A percentile compares a stretch with the other conserved stretches of the same genome.
These are phyloP conservation scores for Sclerotinia borealis DNA, from an alignment of 2,329 filamentous ascomycete species.

Conservation along the genomic window DNA sequence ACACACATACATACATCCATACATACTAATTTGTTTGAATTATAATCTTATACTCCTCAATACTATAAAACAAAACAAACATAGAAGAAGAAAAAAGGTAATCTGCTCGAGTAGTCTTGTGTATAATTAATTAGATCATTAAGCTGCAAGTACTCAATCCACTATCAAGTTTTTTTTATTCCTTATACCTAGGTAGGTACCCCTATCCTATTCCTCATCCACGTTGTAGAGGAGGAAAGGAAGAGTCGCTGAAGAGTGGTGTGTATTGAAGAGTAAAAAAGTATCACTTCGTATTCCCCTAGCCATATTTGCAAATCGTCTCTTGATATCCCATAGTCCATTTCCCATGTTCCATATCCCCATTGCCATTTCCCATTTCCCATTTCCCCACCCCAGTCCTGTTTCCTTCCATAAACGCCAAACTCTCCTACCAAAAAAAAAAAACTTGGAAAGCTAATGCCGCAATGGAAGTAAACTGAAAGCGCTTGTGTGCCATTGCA, in stretches of 20 bases:
- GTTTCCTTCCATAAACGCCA: neutral
- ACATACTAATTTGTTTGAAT: no score
- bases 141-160: neutral
- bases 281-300: neutral
- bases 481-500: neutral
- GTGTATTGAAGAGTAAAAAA: neutral
- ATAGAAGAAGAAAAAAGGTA: no score
- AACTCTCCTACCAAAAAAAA: neutral
- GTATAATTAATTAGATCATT: neutral
- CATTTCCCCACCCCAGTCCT: neutral
- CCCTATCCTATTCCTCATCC: neutral
- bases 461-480: neutral
- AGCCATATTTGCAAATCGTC: conserved; percentile 1
- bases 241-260: neutral
- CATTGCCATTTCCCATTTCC: neutral
- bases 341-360: neutral
- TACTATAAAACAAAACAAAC: no score
- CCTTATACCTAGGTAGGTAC: no score
- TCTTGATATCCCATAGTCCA: no score
- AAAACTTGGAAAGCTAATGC: neutral
- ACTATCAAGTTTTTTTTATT: neutral
- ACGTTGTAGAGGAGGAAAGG: no score
- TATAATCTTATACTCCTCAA: no score
- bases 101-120: no score
- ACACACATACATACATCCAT: no score